Evolutionary conservation across 2,329 filamentous ascomycete species (phyloP), one percentile per base, ranked within the genome.

Genomic region (Pseudogymnoascus sp.): DNA sequence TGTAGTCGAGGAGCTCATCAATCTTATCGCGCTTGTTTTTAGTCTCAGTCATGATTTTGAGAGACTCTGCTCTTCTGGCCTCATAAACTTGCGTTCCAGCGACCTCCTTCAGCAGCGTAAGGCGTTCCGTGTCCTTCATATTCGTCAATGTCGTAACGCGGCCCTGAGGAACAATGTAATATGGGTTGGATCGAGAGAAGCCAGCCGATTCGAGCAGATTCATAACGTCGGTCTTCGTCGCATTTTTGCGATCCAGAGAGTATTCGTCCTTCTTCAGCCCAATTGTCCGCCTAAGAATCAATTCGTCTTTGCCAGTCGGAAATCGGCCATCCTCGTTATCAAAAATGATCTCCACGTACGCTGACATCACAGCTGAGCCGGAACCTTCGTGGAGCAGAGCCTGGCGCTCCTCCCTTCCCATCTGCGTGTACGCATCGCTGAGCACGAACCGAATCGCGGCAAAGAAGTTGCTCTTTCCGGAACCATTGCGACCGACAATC

Each of bases 401-500:
- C 76, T 96, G 92, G 65, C 94, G 91, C 80, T 99, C 93, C 75
- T 99, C 94, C 70, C 93, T 89, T 67, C 89, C 91, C 85, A 99
- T 91, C 75, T 95, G 90, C 49, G 90, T 95, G 77, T 99, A 99
- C 67, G 92, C 91, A 85, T 99, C 94, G 77, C 92, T 94, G 66
- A 99, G 87, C 52, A 97, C 95, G 78, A 99, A 99, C 63, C 94
- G 92, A 76, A 99, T 97, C 49, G 94, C 94, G 60, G 94, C 93
- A 77, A 99, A 99, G 84, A 99, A 99, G 79, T 99, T 99, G 76
- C 92, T 97, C 83, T 99, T 99, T 72, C 94, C 94, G 2, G 94
- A 97, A 68, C 94, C 94, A 86, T 99, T 99, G 80, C 94, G 93
- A 69, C 94, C 94, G 72, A 99, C 94, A 71, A 99, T 96, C 69